phyloP scores from a whole-genome alignment of 257 asterid genomes.

The Penstemon eatonii region DNA sequence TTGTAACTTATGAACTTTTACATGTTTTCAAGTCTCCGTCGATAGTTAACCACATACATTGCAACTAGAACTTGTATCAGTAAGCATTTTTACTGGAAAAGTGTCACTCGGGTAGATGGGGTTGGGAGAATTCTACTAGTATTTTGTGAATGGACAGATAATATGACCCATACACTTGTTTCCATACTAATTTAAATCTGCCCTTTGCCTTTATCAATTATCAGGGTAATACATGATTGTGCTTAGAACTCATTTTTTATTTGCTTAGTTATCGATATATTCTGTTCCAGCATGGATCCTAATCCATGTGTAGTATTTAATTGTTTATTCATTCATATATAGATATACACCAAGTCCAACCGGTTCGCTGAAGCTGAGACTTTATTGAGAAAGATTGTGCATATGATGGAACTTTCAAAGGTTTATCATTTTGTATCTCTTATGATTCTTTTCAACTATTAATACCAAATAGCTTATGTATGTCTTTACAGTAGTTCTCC shows the following conservation, averaged over 20 bases:
- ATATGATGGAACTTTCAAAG: conserved; percentile 72
- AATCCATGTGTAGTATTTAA: not conserved
- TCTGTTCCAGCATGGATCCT: not conserved
- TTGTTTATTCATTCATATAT: conserved; percentile 24
- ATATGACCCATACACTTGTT: conserved; percentile 1
- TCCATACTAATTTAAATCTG: not conserved
- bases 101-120: no score
- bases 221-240: conserved; percentile 19
- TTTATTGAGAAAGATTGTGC: conserved; percentile 68
- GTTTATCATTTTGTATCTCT: conserved; percentile 34
- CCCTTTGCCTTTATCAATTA: not conserved
- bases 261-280: conserved; percentile 13
- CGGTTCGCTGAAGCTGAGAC: conserved; percentile 70
- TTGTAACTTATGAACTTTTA: not conserved
- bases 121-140: conserved; percentile 16
- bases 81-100: no score
- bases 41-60: not conserved
- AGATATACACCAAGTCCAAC: conserved; percentile 69
- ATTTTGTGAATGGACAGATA: conserved; percentile 24
- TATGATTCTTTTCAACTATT: not conserved
- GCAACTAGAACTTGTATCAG: conserved; percentile 2
- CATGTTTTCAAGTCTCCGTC: conserved; percentile 7
- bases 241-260: not conserved
- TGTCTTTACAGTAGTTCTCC: not conserved
- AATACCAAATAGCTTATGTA: conserved; percentile 9